Base-by-base conservation (phyloP, 2,329 filamentous ascomycete genomes). In the Fusarium sp. region DNA sequence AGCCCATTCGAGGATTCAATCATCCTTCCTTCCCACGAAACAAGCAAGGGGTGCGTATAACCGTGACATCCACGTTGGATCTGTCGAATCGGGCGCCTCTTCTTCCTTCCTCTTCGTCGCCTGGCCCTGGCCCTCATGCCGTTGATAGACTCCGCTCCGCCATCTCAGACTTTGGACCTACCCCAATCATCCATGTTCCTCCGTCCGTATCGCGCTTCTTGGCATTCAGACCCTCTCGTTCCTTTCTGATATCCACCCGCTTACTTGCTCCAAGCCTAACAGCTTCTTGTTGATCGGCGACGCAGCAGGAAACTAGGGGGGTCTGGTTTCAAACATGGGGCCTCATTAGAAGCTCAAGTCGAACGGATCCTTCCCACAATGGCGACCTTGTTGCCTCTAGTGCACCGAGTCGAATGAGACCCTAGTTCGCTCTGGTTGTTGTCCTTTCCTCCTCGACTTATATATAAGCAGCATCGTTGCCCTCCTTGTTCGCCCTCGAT, bases 181-280 rank as follows among this genome's bases (percentile, higher is more conserved):
- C 71, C 67, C 58, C 64, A 70, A 65, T 62, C 62, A 64, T 64
- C 69, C 69, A 63, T 74, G 65, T 67, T 55, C 63, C 58, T 74
- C 67, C 67, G 67, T 74, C 67, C 67, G 65, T 71, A 62, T 73
- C 58, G 58, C 58, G 52, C 48, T 53, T 70, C 69, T 72, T 67
- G 69, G 69, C 69, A 52, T 61, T 50, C 59, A 49, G 62, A 39
- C 39, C 55, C 46, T 70, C 65, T 65, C 43, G 62, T 48, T 44
- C 58, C 57, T 63, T 25, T 41, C 21, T 42, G 34, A 28, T 52
- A 52, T 62, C 67, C 55, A 64, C 67, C 70, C 62, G 31, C 23
- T 28, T 26, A 25, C 41, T 50, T 64, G 31, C 58, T 44, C 53
- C 26, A 30, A 49, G 31, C 28, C 11, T 57, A 31, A 31, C 39